A percentile compares a stretch with the other conserved stretches of the same genome.
phyloP scores from a whole-genome alignment of 257 asterid genomes.

The Nicotiana tabacum region DNA sequence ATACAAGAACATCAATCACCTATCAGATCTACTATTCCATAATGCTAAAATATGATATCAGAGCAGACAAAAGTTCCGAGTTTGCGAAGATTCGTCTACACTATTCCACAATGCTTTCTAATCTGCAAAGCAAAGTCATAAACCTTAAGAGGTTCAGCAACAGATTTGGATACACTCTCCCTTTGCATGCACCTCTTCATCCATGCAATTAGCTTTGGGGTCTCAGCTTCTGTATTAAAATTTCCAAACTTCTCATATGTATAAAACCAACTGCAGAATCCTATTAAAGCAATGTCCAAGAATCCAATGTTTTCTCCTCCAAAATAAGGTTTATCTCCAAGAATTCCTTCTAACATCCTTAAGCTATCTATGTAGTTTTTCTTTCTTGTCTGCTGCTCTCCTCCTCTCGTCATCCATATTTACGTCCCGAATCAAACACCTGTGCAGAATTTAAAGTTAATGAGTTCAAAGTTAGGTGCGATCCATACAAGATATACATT shows the following conservation, averaged over 20 bases:
- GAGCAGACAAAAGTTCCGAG: neutral
- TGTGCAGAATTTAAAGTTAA: neutral
- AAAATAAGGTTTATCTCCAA: conserved; percentile 41
- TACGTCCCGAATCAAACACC: conserved; percentile 23
- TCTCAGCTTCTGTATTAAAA: conserved; percentile 22
- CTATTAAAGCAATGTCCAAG: conserved; percentile 30
- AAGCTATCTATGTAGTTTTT: conserved; percentile 21
- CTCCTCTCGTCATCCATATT: conserved; percentile 34
- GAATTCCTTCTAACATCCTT: conserved; percentile 31
- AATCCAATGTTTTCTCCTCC: conserved; percentile 44
- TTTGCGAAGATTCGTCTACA: neutral
- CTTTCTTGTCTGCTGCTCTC: conserved; percentile 31
- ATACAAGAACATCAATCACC: too few relatives aligned
- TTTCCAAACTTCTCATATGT: conserved; percentile 34
- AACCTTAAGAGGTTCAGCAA: conserved; percentile 24
- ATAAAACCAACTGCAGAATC: conserved; percentile 26
- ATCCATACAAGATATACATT: neutral
- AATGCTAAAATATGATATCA: neutral
- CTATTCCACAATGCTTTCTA: conserved; percentile 18
- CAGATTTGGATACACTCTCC: conserved; percentile 24
- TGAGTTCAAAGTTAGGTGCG: neutral
- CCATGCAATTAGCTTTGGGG: conserved; percentile 28
- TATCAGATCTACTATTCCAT: too few relatives aligned
- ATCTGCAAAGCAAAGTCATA: conserved; percentile 16
- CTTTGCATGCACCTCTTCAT: conserved; percentile 18